Conservation (phyloP, 768 basidiomycete species). For the Neoboletus brunneissimus region DNA sequence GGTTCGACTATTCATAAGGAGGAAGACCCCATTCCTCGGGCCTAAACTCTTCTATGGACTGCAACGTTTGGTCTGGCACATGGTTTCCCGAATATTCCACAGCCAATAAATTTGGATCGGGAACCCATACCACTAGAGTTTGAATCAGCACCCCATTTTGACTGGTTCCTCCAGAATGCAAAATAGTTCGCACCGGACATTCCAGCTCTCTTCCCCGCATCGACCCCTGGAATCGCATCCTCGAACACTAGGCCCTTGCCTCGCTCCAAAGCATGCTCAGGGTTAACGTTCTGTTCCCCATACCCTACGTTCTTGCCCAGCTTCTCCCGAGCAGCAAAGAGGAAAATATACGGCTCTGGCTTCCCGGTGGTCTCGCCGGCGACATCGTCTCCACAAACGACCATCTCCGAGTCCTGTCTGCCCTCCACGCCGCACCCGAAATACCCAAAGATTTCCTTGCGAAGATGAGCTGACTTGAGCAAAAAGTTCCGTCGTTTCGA, state of each 20-base stretch:
- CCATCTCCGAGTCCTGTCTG: constrained; percentile 41
- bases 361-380: constrained; percentile 61
- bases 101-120: constrained; percentile 64
- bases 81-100: constrained; percentile 48
- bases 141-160: constrained; percentile 2
- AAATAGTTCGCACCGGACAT: constrained; percentile 64
- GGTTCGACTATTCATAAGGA: constrained; percentile 43
- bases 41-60: constrained; percentile 67
- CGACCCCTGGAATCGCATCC: constrained; percentile 73
- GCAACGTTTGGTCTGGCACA: constrained; percentile 55
- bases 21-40: constrained; percentile 85
- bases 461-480: constrained; percentile 64
- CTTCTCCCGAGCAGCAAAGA: constrained; percentile 63
- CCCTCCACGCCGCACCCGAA: constrained; percentile 24
- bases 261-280: constrained; percentile 46
- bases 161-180: background rate
- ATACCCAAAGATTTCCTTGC: constrained; percentile 49
- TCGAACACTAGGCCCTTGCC: constrained; percentile 76
- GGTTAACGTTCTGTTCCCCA: constrained; percentile 32
- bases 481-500: constrained; percentile 62
- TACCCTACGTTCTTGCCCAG: constrained; percentile 57
- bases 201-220: constrained; percentile 79
- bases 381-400: constrained; percentile 75
- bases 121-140: constrained; percentile 75
- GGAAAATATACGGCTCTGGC: constrained; percentile 79